Evolutionary conservation across 2,329 filamentous ascomycete species (phyloP).

Genomic region (Aspergillus sp.): DNA sequence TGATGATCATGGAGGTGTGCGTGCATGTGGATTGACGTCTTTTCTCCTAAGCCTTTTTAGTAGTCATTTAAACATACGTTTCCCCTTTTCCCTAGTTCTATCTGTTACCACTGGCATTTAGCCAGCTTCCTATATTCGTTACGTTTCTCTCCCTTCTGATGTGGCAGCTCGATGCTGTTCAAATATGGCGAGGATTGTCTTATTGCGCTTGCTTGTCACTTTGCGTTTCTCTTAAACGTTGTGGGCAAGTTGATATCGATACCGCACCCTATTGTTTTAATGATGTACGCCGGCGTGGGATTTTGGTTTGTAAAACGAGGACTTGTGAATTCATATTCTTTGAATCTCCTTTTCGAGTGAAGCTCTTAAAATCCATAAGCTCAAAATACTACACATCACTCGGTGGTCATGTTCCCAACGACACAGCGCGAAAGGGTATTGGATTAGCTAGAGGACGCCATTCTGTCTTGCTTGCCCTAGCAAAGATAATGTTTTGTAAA

Average conservation of each 20-base stretch:
- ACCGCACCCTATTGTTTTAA: constrained; percentile 23
- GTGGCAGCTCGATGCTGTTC: constrained; percentile 5
- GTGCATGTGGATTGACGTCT: neutral
- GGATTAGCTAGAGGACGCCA: no score
- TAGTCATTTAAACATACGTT: constrained; percentile 3
- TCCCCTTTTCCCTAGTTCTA: neutral
- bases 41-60: constrained; percentile 16
- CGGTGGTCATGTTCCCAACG: no score
- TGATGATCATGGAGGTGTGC: neutral
- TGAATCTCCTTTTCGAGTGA: no score
- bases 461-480: no score
- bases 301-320: constrained; percentile 26
- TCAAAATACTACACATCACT: no score
- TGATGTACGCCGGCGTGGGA: constrained; percentile 27
- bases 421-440: no score
- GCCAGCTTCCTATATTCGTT: neutral
- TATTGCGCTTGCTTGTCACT: constrained; percentile 4
- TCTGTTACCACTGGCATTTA: neutral
- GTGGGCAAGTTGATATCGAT: neutral
- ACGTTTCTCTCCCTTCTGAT: neutral
- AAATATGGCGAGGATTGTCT: neutral
- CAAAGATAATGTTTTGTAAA: no score
- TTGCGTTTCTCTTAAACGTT: constrained; percentile 10
- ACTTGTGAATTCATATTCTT: constrained; percentile 3
- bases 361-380: no score